Evolutionary conservation across 2,329 filamentous ascomycete genomes (phyloP), one percentile per base, ranked within the genome.

Genomic region (Shiraia sp.): DNA sequence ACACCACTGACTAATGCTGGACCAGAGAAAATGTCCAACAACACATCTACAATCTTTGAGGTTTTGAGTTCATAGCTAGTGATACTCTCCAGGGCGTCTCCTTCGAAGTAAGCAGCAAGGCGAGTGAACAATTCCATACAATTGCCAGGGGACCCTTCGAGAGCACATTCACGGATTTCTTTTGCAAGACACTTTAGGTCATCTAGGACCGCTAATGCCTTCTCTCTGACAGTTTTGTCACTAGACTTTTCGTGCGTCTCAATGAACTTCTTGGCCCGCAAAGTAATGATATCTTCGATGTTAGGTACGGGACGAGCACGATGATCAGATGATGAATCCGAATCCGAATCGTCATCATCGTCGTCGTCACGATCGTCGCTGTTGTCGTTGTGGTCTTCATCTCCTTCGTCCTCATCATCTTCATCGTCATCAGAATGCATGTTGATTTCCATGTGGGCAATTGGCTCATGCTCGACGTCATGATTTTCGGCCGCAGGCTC

Each of bases 31-130:
- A 96, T 81, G 23, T 88, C 81, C 30, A 97, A 79, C 2, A 99
- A 76, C 8, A 89, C 84, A 31, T 88, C 83, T 9, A 99, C 91
- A 40, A 99, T 82, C 13, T 90, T 89, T 2, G 93, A 97, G 22
- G 88, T 90, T 37, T 97, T 81, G 23, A 99, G 75, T 66, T 99
- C 93, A 33, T 92, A 91, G 69, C 93, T 99, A 1, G 93, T 99
- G 38, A 96, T 91, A 65, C 90, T 95, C 62, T 96, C 88, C 39
- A 96, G 71, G 1, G 93, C 86, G 69, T 96, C 88, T 0, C 86
- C 85, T 59, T 95, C 87, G 57, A 99, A 99, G 62, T 93, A 91
- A 3, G 81, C 79, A 1, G 90, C 89, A 43, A 99, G 74, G 36
- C 79, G 82, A 23, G 78, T 75, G 70, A 97, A 97, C 0, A 96